Base-by-base conservation (phyloP, 1,284 basidiomycete species). In the Lignosus rhinocerotis region DNA sequence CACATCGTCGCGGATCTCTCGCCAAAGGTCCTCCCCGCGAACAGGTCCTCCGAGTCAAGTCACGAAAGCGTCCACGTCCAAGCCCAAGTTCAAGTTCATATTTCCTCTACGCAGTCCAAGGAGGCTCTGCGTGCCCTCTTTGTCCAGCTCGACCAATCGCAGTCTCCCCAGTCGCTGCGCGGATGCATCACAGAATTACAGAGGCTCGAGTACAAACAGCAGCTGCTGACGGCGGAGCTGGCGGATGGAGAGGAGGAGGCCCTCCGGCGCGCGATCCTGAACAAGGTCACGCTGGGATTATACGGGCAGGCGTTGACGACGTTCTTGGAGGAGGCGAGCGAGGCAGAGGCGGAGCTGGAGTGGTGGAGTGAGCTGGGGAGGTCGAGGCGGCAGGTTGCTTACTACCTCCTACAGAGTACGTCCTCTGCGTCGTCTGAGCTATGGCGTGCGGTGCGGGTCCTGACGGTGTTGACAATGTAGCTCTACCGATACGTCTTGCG, bases 361-460 rank as follows among this genome's bases (percentile, higher is more conserved):
- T 92, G 88, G 88, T 92, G 90, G 90, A 76, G 78, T 17, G 83
- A 87, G 51, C 69, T 88, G 46, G 84, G 83, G 59, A 76, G 82
- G 36, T 90, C 88, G 0, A 69, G 72, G 39, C 61, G 69, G 48
- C 80, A 75, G 36, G 73, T 84, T 8, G 76, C 78, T 11, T 76
- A 79, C 69, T 88, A 87, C 69, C 73, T 91, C 31, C 59, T 91
- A 4, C 86, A 90, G 75, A 89, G 89, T 91, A 66, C 60, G 80
- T 75, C n/a, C 19, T 53, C 58, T 48, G 59, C 50, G 12, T 9
- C n/a, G 4, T 36, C 17, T 33, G 17, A 36, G n/a, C 45, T 53
- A 2, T 19, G 25, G 21, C 34, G 14, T 53, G n/a, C 32, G 55
- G 49, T 12, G 14, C 5, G n/a, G 6, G 36, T 14, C 11, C 11